Evolutionary conservation across 305 asterid species (phyloP), one percentile per base, ranked within the genome.

Genomic region (Andrographis paniculata): DNA sequence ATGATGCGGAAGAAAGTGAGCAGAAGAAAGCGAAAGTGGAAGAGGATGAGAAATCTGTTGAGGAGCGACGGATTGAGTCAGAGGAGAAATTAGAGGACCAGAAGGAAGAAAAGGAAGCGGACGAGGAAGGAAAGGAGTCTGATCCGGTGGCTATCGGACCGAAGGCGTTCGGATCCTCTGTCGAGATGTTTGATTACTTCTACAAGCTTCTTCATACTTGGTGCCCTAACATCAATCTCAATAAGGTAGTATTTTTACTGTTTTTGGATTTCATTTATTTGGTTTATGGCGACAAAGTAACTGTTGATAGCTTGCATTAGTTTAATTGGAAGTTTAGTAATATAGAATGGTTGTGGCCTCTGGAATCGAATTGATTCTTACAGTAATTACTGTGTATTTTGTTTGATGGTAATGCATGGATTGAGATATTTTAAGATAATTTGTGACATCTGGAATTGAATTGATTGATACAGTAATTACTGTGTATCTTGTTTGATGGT

Each of bases 161-260:
- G 19, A 83, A 78, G 70, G 66, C 63, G 14, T 87, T 87, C 50
- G 71, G 42, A 5, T 66, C 96, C 14, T 68, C 93, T 1, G 75
- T 78, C 14, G 83, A 70, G 66, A 74, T 83, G 74, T 87, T 66
- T 56, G 89, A 87, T 58, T 87, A 87, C 66, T 82, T 80, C 61
- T 59, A 42, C 62, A 80, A 82, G 63, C 68, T 87, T 47, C 81
- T 82, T 41, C 93, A 66, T 58, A 33, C 50, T 28, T 87, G 96
- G 96, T 19, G 81, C 22, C 62, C 80, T 17, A 76, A 87, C 48
- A 16, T 83, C 49, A 48, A 65, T 57, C 39, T 83, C 48, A 87
- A 80, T 59, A 83, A 78, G 96, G 96, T 87, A 73, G 45, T 20
- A 13, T 11, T 35, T 12, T 5, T 27, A 27, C 33, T n/a, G n/a